Evolutionary conservation across 345 rosid genomes (phyloP), one percentile per base, ranked within the genome.

Genomic region (Citrus hindsii): DNA sequence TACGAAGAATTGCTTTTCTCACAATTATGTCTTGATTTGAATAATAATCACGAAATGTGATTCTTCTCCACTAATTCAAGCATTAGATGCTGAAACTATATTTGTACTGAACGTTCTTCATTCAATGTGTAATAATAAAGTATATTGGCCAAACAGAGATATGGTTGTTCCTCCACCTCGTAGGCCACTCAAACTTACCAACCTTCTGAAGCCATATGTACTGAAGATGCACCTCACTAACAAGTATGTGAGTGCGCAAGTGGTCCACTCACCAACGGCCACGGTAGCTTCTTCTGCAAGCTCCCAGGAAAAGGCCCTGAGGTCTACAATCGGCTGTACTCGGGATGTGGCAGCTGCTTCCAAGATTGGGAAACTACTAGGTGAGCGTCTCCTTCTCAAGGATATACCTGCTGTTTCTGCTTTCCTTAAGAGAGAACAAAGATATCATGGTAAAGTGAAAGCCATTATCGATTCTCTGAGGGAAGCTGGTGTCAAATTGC

Each of bases 261-360:
- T 92, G 67, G 76, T 93, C 79, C 99, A 91, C 85, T 73, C 93
- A 1, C 97, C 99, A 32, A 88, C 93, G 1, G 93, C 97, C 32
- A 89, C 91, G 0, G 97, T 94, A 8, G 97, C 97, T 24, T 87
- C 89, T 27, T 83, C 93, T 0, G 97, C 97, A 3, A 94, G 93
- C 83, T 92, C 95, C 12, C 97, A 90, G 78, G 97, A 93, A 86
- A 90, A 89, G 87, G 87, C 89, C 66, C 63, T 96, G 73, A 88
- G 97, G 82, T 24, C 84, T 13, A 86, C 83, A 81, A 86, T 88
- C 87, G 93, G 71, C 9, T 79, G 85, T 69, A 86, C 95, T 25
- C 85, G 93, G 30, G 97, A 95, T 61, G 92, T 92, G 21, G 97
- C 94, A 1, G 97, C 95, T 67, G 99, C 99, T 68, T 82, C 97